Conservation (phyloP, 2,329 filamentous ascomycete genomes). For the Cercospora citrullina region DNA sequence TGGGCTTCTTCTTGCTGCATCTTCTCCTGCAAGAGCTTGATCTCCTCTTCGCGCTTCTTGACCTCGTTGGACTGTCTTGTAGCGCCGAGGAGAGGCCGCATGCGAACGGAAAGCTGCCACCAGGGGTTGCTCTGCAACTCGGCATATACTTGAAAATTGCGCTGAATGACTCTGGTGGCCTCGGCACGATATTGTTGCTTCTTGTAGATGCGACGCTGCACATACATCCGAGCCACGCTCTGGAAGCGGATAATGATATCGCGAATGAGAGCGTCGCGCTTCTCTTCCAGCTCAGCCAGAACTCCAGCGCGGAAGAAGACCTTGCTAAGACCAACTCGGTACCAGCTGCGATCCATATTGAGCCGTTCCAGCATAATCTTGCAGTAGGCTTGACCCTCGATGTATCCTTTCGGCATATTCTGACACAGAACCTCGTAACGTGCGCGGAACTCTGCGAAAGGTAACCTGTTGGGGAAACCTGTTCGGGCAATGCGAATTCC, state of each 20-base stretch:
- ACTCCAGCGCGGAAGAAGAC: slow-evolving; percentile 98
- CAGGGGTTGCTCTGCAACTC: slow-evolving; percentile 89
- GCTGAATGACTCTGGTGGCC: slow-evolving; percentile 89
- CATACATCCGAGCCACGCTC: slow-evolving; percentile 84
- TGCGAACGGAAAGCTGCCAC: slow-evolving; percentile 93
- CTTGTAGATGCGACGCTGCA: slow-evolving; percentile 81
- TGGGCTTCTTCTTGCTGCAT: slow-evolving; percentile 74
- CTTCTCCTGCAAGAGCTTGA: slow-evolving; percentile 80
- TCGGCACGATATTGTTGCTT: slow-evolving; percentile 94
- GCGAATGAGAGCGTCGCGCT: slow-evolving; percentile 86
- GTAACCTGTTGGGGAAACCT: slow-evolving; percentile 89
- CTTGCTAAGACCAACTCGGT: slow-evolving; percentile 92
- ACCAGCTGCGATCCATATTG: slow-evolving; percentile 78
- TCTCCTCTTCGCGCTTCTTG: slow-evolving; percentile 92
- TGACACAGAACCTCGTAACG: slow-evolving; percentile 92
- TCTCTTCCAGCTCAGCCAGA: slow-evolving; percentile 92
- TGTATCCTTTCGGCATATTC: slow-evolving; percentile 83
- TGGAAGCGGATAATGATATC: slow-evolving; percentile 95
- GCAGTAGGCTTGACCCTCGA: slow-evolving; percentile 85
- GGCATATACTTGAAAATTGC: slow-evolving; percentile 89
- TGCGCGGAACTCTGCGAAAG: slow-evolving; percentile 91
- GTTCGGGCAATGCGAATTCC: slow-evolving; percentile 96
- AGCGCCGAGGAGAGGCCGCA: slow-evolving; percentile 91
- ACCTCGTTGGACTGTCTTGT: slow-evolving; percentile 91
- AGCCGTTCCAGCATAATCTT: slow-evolving; percentile 87